Base-by-base conservation (phyloP, 768 basidiomycete genomes). In the Russula compacta region DNA sequence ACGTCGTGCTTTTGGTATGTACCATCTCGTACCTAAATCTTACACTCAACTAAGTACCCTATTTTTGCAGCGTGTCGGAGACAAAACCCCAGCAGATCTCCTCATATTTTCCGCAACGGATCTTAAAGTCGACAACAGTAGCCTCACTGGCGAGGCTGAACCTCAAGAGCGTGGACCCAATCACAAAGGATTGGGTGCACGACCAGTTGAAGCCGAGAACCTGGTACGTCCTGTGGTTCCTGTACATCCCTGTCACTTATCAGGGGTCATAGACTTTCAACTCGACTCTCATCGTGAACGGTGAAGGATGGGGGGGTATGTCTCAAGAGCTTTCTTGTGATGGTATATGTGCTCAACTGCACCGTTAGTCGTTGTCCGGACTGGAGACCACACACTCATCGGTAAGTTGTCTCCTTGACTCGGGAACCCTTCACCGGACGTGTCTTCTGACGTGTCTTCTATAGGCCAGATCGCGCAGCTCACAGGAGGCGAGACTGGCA, bases 11-110 rank as follows among this genome's bases (percentile, higher is more conserved):
- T 40, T 65, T 87, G 54, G 83, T 84, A 69, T 54, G 77, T 70
- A 14, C 35, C 36, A 40, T 57, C 42, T 40, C 36, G 53, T 44
- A n/a, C 53, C 38, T 6, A 9, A 35, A 19, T 24, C 24, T 49
- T 21, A 19, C 4, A n/a, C 12, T 24, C 35, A 49, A 17, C 15
- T 38, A 19, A 46, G 19, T 49, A 53, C 53, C 49, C 52, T 39
- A 15, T 19, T 38, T 29, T 8, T 62, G 51, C 68, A 85, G 84
- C 80, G 84, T 56, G 78, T 75, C 51, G 85, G 85, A 40, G 84
- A 86, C 71, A 87, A 87, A 73, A 85, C 84, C 7, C 85, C 85
- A 0, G 85, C 85, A 10, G 85, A 87, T 70, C 71, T 85, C 50
- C 69, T 86, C 42, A 58, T 87, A 14, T 83, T 85, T 67, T 77